Conservation (phyloP, 768 basidiomycete species). For the Krasilnikovozyma curviuscula region DNA sequence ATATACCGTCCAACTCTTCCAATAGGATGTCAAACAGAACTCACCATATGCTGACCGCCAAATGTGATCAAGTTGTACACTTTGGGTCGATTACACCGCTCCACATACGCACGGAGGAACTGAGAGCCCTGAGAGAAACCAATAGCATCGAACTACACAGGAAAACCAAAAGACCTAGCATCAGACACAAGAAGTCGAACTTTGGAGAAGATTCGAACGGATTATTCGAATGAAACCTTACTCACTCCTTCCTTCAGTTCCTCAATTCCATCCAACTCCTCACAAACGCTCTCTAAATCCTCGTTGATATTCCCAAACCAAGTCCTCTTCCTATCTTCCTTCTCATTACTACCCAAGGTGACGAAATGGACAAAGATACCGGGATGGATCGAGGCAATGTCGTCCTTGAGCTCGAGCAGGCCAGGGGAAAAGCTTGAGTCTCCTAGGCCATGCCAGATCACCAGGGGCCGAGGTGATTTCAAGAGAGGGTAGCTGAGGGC, state of each 20-base stretch:
- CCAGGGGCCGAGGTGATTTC: too few species aligned
- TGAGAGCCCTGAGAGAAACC: conserved; percentile 82
- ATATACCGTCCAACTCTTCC: too few species aligned
- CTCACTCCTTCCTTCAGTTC: conserved; percentile 36
- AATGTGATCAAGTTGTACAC: conserved; percentile 69
- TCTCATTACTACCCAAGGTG: conserved; percentile 42
- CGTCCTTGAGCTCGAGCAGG: conserved; percentile 43
- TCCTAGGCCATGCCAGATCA: conserved; percentile 30
- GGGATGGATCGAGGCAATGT: conserved; percentile 44
- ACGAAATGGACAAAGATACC: conserved; percentile 62
- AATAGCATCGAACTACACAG: conserved; percentile 52
- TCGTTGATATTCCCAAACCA: conserved; percentile 68
- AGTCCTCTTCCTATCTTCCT: conserved; percentile 47
- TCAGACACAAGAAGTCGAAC: background rate
- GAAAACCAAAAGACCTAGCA: background rate
- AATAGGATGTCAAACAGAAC: conserved; percentile 28
- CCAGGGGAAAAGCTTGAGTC: conserved; percentile 56
- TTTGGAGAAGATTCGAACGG: background rate
- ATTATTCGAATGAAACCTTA: background rate
- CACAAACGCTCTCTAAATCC: conserved; percentile 45
- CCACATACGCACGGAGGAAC: conserved; percentile 67
- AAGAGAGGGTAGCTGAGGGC: too few species aligned
- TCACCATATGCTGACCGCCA: conserved; percentile 71
- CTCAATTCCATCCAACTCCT: conserved; percentile 43
- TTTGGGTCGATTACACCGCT: conserved; percentile 51